Evolutionary conservation across 192 early-diverging fungal species (phyloP).

Genomic region (Helicostylum pulchrum): DNA sequence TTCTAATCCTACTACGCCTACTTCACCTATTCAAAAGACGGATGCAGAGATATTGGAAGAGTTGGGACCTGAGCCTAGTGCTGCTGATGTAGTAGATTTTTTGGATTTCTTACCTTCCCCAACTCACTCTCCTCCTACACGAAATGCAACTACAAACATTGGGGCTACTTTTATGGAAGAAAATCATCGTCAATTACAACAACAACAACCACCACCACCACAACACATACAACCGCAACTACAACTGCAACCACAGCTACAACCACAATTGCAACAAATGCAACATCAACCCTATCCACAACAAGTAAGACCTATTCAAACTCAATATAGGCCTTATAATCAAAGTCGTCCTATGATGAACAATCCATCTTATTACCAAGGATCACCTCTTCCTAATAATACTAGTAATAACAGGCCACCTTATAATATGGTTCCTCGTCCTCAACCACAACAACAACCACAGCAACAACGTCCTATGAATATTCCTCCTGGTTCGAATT

Average conservation of each 20-base stretch:
- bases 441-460: not conserved
- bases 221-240: too few species aligned
- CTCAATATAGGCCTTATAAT: constrained; percentile 13
- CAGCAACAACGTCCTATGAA: not conserved
- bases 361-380: constrained; percentile 15
- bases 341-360: constrained; percentile 2
- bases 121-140: constrained; percentile 26
- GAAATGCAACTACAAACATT: not conserved
- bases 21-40: constrained; percentile 1
- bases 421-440: not conserved
- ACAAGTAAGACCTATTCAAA: constrained; percentile 1
- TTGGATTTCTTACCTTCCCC: constrained; percentile 36
- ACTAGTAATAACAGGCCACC: not conserved
- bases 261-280: not conserved
- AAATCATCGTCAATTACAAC: constrained; percentile 8
- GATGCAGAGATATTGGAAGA: constrained; percentile 16
- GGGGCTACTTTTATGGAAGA: constrained; percentile 26
- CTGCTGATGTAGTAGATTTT: constrained; percentile 38
- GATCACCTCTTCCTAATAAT: not conserved
- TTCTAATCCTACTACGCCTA: constrained; percentile 1
- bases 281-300: not conserved
- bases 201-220: not conserved
- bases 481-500: not conserved
- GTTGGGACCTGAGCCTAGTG: constrained; percentile 35
- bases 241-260: not conserved